Evolutionary conservation across 164 flowering plant genomes (phyloP), one percentile per base, ranked within the genome.

Genomic region (Vitis cinerea): DNA sequence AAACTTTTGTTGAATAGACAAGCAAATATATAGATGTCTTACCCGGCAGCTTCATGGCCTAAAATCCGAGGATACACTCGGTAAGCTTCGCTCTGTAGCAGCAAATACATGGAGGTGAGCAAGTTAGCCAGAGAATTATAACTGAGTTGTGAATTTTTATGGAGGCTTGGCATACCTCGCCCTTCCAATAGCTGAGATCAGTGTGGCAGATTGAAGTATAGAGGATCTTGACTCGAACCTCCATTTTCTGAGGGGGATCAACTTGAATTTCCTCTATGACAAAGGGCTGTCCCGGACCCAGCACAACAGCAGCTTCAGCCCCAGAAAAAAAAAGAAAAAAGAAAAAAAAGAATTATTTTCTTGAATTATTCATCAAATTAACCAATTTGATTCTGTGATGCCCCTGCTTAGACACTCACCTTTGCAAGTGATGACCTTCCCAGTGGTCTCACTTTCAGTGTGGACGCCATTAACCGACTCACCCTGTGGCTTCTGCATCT

Each of bases 41-140:
- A 91, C 97, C 97, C 97, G 7, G 85, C 79, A 54, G 97, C 97
- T 79, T 91, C 97, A 51, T 91, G 97, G 65, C 97, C 93, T 3
- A 91, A 71, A 50, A 91, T 86, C 53, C 97, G 82, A 19, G 97
- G 97, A 68, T 10, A 91, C 2, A 75, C 84, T 60, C 78, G 65
- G 23, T 89, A 90, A 29, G 80, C 64, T 74, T 85, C 88, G 56
- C 70, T 85, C 97, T 90, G 63, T n/a, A 65, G 16, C 14, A 58
- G 31, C 13, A 29, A 64, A 3, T 3, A 23, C 17, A 13, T 58
- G 61, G 9, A 44, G 3, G 2, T 50, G 49, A 62, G 27, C 50
- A 27, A 44, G 15, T 64, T 14, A 17, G 31, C 4, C 14, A 9
- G 23, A 66, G 15, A 13, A 52, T 23, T 23, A 23, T 23, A 23